Percentiles rank a stretch among this genome's conserved stretches.
Evolutionary conservation across 1,284 basidiomycete species (phyloP).

Genomic region (Apiotrichum porosum): DNA sequence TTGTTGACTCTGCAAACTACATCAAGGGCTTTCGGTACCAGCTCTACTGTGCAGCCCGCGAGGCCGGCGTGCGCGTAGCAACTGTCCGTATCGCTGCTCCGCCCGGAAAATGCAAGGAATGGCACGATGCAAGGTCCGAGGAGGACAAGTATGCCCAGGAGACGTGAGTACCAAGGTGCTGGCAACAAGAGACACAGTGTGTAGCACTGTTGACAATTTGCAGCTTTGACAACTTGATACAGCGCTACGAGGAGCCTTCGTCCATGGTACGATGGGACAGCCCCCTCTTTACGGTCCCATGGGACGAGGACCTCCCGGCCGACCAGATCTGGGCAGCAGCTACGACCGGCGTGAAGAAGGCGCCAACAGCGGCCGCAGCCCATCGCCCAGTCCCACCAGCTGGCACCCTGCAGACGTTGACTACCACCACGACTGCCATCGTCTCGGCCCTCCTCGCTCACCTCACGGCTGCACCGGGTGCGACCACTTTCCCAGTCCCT

Average conservation of each 20-base stretch:
- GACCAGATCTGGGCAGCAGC: conserved; percentile 76
- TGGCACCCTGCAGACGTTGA: conserved; percentile 72
- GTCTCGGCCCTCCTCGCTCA: conserved; percentile 62
- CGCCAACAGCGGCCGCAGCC: conserved; percentile 80
- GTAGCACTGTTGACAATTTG: not conserved
- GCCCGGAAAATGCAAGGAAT: conserved; percentile 67
- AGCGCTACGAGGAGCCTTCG: conserved; percentile 90
- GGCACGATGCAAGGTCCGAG: conserved; percentile 58
- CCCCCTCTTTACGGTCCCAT: conserved; percentile 78
- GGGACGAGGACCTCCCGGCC: conserved; percentile 62
- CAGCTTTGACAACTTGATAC: conserved; percentile 82
- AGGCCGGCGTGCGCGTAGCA: conserved; percentile 75
- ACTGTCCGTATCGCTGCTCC: conserved; percentile 80
- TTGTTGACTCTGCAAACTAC: conserved; percentile 89
- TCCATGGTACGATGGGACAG: conserved; percentile 98
- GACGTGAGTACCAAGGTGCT: conserved; percentile 58
- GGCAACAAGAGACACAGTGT: no score
- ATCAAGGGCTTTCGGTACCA: conserved; percentile 97
- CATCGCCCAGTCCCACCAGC: conserved; percentile 72
- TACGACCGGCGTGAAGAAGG: conserved; percentile 71
- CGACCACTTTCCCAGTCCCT: conserved; percentile 55
- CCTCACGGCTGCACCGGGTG: conserved; percentile 53
- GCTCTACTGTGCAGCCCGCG: conserved; percentile 91
- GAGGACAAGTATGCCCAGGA: conserved; percentile 58
- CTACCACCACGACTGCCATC: conserved; percentile 63